These are phyloP conservation scores for Paxillus rubicundulus DNA, from an alignment of 768 basidiomycete genomes.

Conservation along the genomic window DNA sequence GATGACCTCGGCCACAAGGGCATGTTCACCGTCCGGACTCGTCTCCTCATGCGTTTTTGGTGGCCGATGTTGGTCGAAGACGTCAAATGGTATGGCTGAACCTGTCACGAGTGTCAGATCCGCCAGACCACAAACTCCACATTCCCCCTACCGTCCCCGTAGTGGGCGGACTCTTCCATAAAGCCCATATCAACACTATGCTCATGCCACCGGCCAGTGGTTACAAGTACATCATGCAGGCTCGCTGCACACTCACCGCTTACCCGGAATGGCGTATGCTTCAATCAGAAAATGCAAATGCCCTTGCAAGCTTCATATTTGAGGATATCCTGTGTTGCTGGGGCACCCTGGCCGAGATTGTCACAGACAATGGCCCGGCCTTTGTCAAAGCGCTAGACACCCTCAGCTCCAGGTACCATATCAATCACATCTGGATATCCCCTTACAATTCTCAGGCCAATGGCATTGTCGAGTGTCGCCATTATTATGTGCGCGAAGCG, in stretches of 20 bases:
- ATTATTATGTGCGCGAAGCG: too few species aligned
- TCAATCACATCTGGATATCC: background rate
- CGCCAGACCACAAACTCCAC: conserved; percentile 18
- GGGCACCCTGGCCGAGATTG: too few species aligned
- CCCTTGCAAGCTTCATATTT: conserved; percentile 16
- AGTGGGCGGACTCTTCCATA: conserved; percentile 11
- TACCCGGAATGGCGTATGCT: conserved; percentile 32
- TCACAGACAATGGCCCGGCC: too few species aligned
- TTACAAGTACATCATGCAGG: conserved; percentile 18
- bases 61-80: conserved; percentile 12
- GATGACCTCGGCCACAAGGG: conserved; percentile 7
- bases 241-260: background rate
- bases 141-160: conserved; percentile 10
- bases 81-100: conserved; percentile 28
- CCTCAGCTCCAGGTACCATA: background rate
- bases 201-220: background rate
- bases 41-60: background rate
- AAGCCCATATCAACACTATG: conserved; percentile 1
- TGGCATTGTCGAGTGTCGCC: background rate
- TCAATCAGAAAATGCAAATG: conserved; percentile 14
- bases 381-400: background rate
- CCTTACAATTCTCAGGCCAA: background rate
- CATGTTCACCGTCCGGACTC: background rate
- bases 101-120: conserved; percentile 35
- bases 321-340: background rate